Conservation (phyloP, 2,329 filamentous ascomycete species). For the Periconia sp. region DNA sequence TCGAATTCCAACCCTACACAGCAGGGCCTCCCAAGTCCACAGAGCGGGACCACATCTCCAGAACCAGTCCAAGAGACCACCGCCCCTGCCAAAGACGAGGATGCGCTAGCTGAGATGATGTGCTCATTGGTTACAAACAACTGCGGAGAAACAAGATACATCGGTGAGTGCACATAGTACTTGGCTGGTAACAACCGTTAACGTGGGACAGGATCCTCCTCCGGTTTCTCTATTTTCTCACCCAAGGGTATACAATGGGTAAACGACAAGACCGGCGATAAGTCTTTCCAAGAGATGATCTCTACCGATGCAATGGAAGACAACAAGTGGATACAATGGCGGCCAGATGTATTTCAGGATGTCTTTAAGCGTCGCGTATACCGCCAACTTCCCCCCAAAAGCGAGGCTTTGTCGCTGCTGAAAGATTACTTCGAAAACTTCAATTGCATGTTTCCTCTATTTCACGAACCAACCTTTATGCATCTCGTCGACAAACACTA, state of each 20-base stretch:
- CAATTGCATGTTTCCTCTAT: conserved; percentile 97
- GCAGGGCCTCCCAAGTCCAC: conserved; percentile 52
- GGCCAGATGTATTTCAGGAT: conserved; percentile 93
- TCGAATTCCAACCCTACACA: conserved; percentile 45
- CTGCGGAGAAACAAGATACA: conserved; percentile 91
- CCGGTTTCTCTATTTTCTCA: conserved; percentile 97
- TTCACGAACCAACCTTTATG: conserved; percentile 98
- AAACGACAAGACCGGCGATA: conserved; percentile 95
- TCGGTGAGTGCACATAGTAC: conserved; percentile 59
- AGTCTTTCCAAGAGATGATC: conserved; percentile 93
- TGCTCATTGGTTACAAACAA: conserved; percentile 96
- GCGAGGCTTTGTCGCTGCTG: conserved; percentile 83
- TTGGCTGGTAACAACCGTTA: conserved; percentile 3
- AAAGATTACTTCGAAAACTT: conserved; percentile 98
- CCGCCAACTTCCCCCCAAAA: conserved; percentile 77
- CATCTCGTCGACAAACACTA: conserved; percentile 94
- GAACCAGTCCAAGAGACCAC: conserved; percentile 43
- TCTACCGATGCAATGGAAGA: conserved; percentile 83
- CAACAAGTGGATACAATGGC: conserved; percentile 97
- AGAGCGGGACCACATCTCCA: conserved; percentile 54
- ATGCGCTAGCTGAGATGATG: conserved; percentile 96
- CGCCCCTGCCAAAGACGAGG: conserved; percentile 63
- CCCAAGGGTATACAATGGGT: conserved; percentile 99
- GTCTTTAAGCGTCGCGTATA: conserved; percentile 85
- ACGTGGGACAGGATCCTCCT: conserved; percentile 74